Evolutionary conservation across 495 filamentous ascomycete species (phyloP).

Genomic region (Pyrenula aspistea): DNA sequence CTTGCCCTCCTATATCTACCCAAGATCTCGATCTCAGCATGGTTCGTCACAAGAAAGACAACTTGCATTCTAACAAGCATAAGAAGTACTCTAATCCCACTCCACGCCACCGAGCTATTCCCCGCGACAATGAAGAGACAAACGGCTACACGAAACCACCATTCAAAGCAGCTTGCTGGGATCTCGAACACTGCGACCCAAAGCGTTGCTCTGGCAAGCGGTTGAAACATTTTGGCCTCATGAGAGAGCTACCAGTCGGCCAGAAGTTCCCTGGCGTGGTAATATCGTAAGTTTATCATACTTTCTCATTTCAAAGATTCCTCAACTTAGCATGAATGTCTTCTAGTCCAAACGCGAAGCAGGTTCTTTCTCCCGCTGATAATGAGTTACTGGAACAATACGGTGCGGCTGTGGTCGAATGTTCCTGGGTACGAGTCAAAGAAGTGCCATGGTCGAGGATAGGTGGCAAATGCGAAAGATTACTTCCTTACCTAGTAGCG

Average conservation of each 20-base stretch:
- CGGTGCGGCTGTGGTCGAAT: conserved; percentile 93
- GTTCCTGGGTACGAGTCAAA: conserved; percentile 84
- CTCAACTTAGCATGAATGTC: not conserved
- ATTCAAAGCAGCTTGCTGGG: conserved; percentile 95
- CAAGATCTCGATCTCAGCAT: conserved; percentile 24
- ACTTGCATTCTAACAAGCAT: conserved; percentile 51
- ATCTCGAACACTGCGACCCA: conserved; percentile 92
- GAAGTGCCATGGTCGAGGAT: conserved; percentile 88
- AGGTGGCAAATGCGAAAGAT: conserved; percentile 85
- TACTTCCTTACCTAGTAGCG: conserved; percentile 90
- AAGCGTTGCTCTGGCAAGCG: conserved; percentile 94
- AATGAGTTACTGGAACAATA: conserved; percentile 66
- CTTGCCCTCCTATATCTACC: no score
- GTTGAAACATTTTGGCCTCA: conserved; percentile 79
- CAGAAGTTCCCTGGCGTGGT: conserved; percentile 85
- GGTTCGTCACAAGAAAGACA: conserved; percentile 94
- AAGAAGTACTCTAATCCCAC: conserved; percentile 41
- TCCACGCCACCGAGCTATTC: conserved; percentile 33
- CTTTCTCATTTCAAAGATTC: not conserved
- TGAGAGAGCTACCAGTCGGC: conserved; percentile 86
- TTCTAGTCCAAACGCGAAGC: conserved; percentile 74
- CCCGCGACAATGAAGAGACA: conserved; percentile 23
- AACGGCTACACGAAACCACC: conserved; percentile 33
- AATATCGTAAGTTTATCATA: conserved; percentile 48
- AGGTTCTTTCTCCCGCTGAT: conserved; percentile 70